A percentile compares a stretch with the other conserved stretches of the same genome.
These are phyloP conservation scores for Ogataea kodamae DNA, from an alignment of 805 yeast species.

Conservation along the genomic window DNA sequence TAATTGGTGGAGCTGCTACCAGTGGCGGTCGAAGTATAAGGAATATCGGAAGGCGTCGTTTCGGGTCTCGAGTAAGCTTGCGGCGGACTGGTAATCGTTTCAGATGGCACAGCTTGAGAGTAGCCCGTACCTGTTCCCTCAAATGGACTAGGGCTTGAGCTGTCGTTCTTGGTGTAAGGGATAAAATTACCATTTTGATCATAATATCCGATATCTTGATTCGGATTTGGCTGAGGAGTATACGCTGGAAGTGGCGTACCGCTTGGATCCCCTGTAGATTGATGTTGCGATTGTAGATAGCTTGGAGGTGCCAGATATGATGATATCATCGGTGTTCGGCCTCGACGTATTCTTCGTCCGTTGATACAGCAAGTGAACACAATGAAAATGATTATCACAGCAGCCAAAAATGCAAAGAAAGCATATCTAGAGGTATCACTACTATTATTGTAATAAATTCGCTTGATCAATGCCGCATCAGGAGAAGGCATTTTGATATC, in stretches of 20 bases:
- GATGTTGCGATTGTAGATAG: slow-evolving; percentile 59
- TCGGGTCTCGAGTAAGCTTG: slow-evolving; percentile 15
- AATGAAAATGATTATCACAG: slow-evolving; percentile 44
- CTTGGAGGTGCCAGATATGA: slow-evolving; percentile 56
- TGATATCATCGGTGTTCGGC: slow-evolving; percentile 68
- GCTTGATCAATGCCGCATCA: slow-evolving; percentile 9
- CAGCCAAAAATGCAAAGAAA: slow-evolving; percentile 57
- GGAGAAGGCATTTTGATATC: slow-evolving; percentile 2
- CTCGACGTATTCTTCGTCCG: slow-evolving; percentile 45
- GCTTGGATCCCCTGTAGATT: slow-evolving; percentile 38
- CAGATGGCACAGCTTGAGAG: slow-evolving; percentile 1
- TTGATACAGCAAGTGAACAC: slow-evolving; percentile 53
- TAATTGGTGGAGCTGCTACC: too few species aligned
- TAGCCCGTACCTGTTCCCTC: slow-evolving; percentile 15
- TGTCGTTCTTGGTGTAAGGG: slow-evolving; percentile 29
- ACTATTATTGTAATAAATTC: slow-evolving; percentile 16
- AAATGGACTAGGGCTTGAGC: slow-evolving; percentile 1
- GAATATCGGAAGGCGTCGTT: slow-evolving; percentile 1
- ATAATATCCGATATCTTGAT: slow-evolving; percentile 72
- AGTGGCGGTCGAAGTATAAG: slow-evolving; percentile 1
- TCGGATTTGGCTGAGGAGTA: slow-evolving; percentile 60
- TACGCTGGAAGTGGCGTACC: slow-evolving; percentile 62
- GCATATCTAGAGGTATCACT: slow-evolving; percentile 53
- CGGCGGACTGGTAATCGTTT: slow-evolving; percentile 6
- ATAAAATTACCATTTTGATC: slow-evolving; percentile 56